These are phyloP conservation scores for Intubia oerlemansii DNA, from an alignment of 2,329 filamentous ascomycete species.

Conservation along the genomic window DNA sequence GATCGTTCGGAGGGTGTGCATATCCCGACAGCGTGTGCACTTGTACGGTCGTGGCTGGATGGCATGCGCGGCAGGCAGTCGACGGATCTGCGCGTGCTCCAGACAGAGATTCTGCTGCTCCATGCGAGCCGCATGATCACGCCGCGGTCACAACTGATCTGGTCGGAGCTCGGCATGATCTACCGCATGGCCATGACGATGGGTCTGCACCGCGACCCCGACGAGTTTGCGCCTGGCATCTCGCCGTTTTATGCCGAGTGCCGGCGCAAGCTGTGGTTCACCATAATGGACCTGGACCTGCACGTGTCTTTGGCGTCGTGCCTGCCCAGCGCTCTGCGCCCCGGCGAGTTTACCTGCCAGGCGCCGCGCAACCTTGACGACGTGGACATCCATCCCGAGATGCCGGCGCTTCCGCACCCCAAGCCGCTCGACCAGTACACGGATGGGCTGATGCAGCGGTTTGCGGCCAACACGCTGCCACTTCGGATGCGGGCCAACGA, in stretches of 20 bases:
- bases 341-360: slow-evolving; percentile 30
- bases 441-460: slow-evolving; percentile 31
- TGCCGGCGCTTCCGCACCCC: slow-evolving; percentile 24
- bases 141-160: slow-evolving; percentile 25
- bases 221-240: slow-evolving; percentile 25
- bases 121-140: slow-evolving; percentile 29
- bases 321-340: slow-evolving; percentile 27
- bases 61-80: slow-evolving; percentile 28
- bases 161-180: slow-evolving; percentile 32
- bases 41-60: slow-evolving; percentile 32
- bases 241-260: slow-evolving; percentile 29
- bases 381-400: slow-evolving; percentile 23
- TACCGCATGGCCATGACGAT: slow-evolving; percentile 37
- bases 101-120: slow-evolving; percentile 29
- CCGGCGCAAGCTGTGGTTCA: slow-evolving; percentile 32
- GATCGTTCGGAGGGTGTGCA: slow-evolving; percentile 32
- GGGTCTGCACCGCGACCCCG: slow-evolving; percentile 34
- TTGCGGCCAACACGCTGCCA: slow-evolving; percentile 27
- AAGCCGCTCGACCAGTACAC: slow-evolving; percentile 29
- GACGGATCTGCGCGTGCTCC: slow-evolving; percentile 29
- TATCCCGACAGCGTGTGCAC: slow-evolving; percentile 31
- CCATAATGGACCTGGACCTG: slow-evolving; percentile 33
- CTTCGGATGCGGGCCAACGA: slow-evolving; percentile 27
- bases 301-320: slow-evolving; percentile 30
- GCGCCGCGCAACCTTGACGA: slow-evolving; percentile 33